phyloP scores from a whole-genome alignment of 2,329 filamentous ascomycete species.

The Hypoxylon sp. region DNA sequence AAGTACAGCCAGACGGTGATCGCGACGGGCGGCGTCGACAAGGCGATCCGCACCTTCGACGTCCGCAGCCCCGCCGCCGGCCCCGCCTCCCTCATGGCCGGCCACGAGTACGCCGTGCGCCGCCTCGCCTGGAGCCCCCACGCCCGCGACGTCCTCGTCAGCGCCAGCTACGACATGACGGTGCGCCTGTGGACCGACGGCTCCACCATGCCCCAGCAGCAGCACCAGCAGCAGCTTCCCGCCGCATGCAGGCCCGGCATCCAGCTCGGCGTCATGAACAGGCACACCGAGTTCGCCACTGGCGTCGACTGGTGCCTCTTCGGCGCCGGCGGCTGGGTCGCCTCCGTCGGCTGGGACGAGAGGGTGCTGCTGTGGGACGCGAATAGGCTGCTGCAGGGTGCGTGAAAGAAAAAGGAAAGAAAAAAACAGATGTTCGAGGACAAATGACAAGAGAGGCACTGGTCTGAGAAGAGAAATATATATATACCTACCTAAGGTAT shows the following conservation, averaged over 20 bases:
- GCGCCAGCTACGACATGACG: conserved; percentile 97
- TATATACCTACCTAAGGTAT: too few relatives aligned
- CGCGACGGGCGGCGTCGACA: conserved; percentile 89
- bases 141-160: conserved; percentile 84
- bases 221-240: conserved; percentile 42
- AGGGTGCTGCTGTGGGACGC: conserved; percentile 92
- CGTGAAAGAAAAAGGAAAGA: too few relatives aligned
- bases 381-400: conserved; percentile 47
- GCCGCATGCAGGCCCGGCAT: conserved; percentile 64
- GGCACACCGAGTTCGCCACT: conserved; percentile 94
- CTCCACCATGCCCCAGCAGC: conserved; percentile 51
- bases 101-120: conserved; percentile 90
- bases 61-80: conserved; percentile 78
- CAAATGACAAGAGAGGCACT: background rate
- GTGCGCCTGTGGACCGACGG: conserved; percentile 92
- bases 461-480: too few relatives aligned
- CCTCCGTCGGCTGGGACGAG: conserved; percentile 95
- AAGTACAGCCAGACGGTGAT: conserved; percentile 89
- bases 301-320: conserved; percentile 99
- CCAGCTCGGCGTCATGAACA: conserved; percentile 86
- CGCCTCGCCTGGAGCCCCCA: conserved; percentile 93
- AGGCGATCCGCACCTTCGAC: conserved; percentile 87
- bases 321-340: conserved; percentile 93
- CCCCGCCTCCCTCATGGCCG: conserved; percentile 76
- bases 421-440: background rate